Percentiles rank a stretch among this genome's conserved stretches.
phyloP scores from a whole-genome alignment of 2,329 filamentous ascomycete genomes.

The Aureobasidium vineae region DNA sequence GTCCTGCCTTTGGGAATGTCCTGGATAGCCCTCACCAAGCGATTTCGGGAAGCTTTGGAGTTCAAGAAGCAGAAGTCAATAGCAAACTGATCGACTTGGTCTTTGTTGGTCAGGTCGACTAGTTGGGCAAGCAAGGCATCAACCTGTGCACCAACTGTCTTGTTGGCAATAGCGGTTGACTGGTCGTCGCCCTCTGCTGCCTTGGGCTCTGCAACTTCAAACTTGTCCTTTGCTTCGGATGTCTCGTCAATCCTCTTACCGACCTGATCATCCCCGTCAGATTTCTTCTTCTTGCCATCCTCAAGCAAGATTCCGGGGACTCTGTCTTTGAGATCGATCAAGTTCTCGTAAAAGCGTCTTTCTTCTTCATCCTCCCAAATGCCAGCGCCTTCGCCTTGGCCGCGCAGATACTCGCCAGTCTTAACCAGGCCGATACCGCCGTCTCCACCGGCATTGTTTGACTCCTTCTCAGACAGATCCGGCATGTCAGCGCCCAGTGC shows the following conservation, averaged over 20 bases:
- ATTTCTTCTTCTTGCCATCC: slow-evolving; percentile 91
- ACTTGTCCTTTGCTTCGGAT: slow-evolving; percentile 46
- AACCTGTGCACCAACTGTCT: slow-evolving; percentile 94
- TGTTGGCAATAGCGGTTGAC: slow-evolving; percentile 94
- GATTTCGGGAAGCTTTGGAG: slow-evolving; percentile 94
- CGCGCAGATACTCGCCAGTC: slow-evolving; percentile 86
- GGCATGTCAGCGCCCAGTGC: slow-evolving; percentile 90
- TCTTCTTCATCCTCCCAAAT: slow-evolving; percentile 99
- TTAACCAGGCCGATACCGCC: slow-evolving; percentile 91
- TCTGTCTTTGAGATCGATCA: slow-evolving; percentile 92
- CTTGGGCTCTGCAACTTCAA: slow-evolving; percentile 50
- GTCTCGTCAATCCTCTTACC: slow-evolving; percentile 62
- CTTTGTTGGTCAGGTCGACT: slow-evolving; percentile 89
- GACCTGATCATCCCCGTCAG: slow-evolving; percentile 74
- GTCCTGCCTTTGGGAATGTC: slow-evolving; percentile 93
- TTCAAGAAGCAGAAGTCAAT: slow-evolving; percentile 98
- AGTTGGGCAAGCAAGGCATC: slow-evolving; percentile 83
- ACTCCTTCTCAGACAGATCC: slow-evolving; percentile 79
- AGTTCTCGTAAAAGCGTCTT: slow-evolving; percentile 94
- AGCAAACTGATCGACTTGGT: slow-evolving; percentile 85
- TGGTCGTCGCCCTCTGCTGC: slow-evolving; percentile 67
- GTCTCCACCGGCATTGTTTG: slow-evolving; percentile 62
- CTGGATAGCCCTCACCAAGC: slow-evolving; percentile 86
- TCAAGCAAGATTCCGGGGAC: slow-evolving; percentile 92
- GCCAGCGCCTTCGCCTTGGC: slow-evolving; percentile 83